Base-by-base conservation (phyloP, 2,329 filamentous ascomycete genomes). In the Chlorencoelia australis region DNA sequence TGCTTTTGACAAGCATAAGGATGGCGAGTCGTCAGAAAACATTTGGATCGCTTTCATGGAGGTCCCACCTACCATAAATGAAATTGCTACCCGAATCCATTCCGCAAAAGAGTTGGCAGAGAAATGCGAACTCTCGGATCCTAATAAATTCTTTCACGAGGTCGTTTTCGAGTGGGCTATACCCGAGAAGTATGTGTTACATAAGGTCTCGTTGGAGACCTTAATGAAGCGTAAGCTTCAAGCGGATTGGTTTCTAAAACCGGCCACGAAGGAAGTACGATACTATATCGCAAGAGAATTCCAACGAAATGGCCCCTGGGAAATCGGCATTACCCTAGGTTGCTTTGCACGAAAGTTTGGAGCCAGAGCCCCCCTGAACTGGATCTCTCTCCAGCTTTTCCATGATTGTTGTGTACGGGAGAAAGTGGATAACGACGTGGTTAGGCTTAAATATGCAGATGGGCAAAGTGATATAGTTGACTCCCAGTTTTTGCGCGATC, bases 351-450 rank as follows among this genome's bases (percentile, higher is more conserved):
- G 22, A 39, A 43, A 38, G 7, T 43, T 43, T 35, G 41, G 41
- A 40, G 41, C 41, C 34, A 41, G 34, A 43, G 37, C 41, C 8
- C 41, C 41, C 18, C 25, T 43, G 16, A 20, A 43, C 27, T 40
- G 37, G 41, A 37, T 43, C 37, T 43, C 41, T 32, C 37, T 35
- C 37, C 37, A 37, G 30, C 34, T 43, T 40, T 43, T 43, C 33
- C 16, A 26, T 40, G 33, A 43, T 40, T 43, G n/a, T n/a, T n/a
- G 37, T 35, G 25, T 40, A 37, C 17, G 15, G 20, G 33, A 13
- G 37, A 40, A 40, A 27, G 33, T 35, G 24, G 7, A 40, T 41
- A 30, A 41, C 30, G 34, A 37, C 30, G 25, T 37, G 34, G 34
- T 33, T 37, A 37, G 30, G 34, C 33, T 41, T 26, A 30, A 35